These are phyloP conservation scores for Colletotrichum noveboracense DNA, from an alignment of 2,329 filamentous ascomycete genomes.

Conservation along the genomic window DNA sequence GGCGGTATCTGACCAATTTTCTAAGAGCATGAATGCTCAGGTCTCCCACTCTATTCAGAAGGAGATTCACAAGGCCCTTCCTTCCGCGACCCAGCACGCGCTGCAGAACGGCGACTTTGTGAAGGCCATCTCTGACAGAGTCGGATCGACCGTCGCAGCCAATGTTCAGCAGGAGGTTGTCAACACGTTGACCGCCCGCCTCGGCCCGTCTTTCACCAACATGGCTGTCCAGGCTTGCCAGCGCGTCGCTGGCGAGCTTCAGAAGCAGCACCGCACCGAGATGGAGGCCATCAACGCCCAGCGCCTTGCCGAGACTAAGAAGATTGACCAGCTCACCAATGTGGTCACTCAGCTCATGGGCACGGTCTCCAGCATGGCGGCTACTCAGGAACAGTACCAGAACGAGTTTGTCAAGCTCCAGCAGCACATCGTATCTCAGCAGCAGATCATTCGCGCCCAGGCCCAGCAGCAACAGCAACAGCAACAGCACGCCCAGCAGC, in stretches of 20 bases:
- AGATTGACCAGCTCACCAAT: slow-evolving; percentile 75
- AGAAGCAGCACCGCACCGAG: slow-evolving; percentile 62
- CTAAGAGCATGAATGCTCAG: slow-evolving; percentile 69
- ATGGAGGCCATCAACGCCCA: slow-evolving; percentile 57
- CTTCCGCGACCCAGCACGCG: slow-evolving; percentile 68
- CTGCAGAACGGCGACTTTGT: slow-evolving; percentile 78
- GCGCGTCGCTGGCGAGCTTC: slow-evolving; percentile 71
- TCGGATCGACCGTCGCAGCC: slow-evolving; percentile 69
- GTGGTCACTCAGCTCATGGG: slow-evolving; percentile 71
- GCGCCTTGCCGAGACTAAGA: slow-evolving; percentile 57
- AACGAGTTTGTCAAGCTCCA: slow-evolving; percentile 65
- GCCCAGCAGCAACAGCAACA: slow-evolving; percentile 26
- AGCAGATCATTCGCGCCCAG: slow-evolving; percentile 42
- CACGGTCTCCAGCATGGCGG: slow-evolving; percentile 73
- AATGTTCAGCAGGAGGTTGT: slow-evolving; percentile 75
- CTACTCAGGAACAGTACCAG: slow-evolving; percentile 73
- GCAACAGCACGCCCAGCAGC: slow-evolving; percentile 22
- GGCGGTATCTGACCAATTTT: slow-evolving; percentile 74
- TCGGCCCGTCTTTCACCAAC: slow-evolving; percentile 71
- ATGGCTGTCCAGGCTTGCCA: slow-evolving; percentile 71
- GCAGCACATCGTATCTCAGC: slow-evolving; percentile 40
- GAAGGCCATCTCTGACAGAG: slow-evolving; percentile 73
- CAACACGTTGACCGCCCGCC: slow-evolving; percentile 62
- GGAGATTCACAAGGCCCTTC: slow-evolving; percentile 75
- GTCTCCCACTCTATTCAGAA: slow-evolving; percentile 71